A percentile compares a stretch with the other conserved stretches of the same genome.
Conservation (phyloP, 78 protist genomes). For the Diacronema lutheri region DNA sequence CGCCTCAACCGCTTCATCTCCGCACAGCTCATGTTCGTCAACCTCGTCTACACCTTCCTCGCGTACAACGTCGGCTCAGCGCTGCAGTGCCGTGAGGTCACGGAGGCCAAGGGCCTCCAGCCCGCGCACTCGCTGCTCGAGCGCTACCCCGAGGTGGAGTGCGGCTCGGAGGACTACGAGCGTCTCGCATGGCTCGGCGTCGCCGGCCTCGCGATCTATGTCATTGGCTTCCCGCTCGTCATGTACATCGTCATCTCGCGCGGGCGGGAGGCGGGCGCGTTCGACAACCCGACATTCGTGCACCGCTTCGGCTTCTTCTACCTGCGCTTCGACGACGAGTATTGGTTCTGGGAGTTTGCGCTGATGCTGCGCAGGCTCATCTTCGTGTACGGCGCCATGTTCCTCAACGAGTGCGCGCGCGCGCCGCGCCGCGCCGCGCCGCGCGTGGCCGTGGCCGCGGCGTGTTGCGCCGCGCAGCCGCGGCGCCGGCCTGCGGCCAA, state of each 20-base stretch:
- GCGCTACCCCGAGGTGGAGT: neutral
- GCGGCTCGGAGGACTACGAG: neutral
- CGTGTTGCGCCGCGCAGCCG: too few species aligned
- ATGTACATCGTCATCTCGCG: neutral
- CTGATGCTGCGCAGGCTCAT: neutral
- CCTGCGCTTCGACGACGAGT: neutral
- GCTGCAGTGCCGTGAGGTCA: neutral
- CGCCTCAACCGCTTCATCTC: neutral
- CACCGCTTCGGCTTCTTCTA: neutral
- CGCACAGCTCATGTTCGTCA: neutral
- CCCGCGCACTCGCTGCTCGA: neutral
- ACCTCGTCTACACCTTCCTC: neutral
- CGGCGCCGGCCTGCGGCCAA: too few species aligned
- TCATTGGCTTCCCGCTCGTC: neutral
- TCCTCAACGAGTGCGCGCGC: neutral
- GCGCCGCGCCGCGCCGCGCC: too few species aligned
- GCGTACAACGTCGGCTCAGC: too few species aligned
- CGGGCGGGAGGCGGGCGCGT: neutral
- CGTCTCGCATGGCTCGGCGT: neutral
- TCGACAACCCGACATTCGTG: neutral
- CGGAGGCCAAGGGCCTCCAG: neutral
- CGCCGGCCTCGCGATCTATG: neutral
- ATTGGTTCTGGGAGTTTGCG: neutral
- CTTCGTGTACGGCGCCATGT: neutral
- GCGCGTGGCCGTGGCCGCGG: too few species aligned